These are phyloP conservation scores for Carex scoparia DNA, from an alignment of 176 grass and related monocot genomes.

Conservation along the genomic window DNA sequence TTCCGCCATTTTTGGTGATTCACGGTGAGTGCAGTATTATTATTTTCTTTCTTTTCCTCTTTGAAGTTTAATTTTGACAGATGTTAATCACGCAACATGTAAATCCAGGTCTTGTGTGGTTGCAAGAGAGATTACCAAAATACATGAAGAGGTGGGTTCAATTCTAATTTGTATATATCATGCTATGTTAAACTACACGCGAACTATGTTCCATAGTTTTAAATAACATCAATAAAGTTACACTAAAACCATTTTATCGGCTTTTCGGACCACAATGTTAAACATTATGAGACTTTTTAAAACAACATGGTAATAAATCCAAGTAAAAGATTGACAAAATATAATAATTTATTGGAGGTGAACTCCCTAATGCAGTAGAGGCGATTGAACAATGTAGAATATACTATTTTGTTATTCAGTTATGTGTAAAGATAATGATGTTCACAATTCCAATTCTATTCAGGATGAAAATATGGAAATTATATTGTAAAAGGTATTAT, in stretches of 20 bases:
- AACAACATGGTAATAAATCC: background rate
- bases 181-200: background rate
- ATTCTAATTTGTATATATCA: constrained; percentile 9
- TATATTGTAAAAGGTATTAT: background rate
- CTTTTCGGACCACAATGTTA: background rate
- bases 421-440: background rate
- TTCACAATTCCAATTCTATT: background rate
- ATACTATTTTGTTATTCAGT: background rate
- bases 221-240: background rate
- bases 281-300: background rate
- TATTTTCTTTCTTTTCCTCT: constrained; percentile 2
- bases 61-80: background rate
- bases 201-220: background rate
- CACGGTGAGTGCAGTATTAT: constrained; percentile 43
- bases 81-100: constrained; percentile 2
- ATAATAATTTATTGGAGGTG: background rate
- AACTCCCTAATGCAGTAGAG: background rate
- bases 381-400: background rate
- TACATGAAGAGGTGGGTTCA: constrained; percentile 86
- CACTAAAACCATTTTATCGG: background rate
- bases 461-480: background rate
- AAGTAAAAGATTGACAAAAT: constrained; percentile 1
- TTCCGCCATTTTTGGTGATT: constrained; percentile 61
- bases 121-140: constrained; percentile 97
- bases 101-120: constrained; percentile 77